Evolutionary conservation across 2,329 filamentous ascomycete genomes (phyloP).

Genomic region (Fusarium caatingaense): DNA sequence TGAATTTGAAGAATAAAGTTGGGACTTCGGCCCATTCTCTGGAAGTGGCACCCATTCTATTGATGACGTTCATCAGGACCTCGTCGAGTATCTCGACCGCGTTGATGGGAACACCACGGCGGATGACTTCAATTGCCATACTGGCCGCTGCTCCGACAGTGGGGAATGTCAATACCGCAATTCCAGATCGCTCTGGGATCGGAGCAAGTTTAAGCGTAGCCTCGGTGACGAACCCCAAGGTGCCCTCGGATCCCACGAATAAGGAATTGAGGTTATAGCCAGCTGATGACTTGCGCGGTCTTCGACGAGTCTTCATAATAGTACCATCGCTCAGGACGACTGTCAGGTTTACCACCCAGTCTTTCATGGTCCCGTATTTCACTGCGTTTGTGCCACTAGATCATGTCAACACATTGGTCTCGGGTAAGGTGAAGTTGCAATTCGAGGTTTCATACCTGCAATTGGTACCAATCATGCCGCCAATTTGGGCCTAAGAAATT

Average conservation of each 20-base stretch:
- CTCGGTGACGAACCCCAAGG: conserved; percentile 83
- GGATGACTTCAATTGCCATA: conserved; percentile 78
- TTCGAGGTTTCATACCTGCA: conserved; percentile 57
- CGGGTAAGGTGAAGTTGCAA: too few species aligned
- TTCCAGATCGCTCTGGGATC: conserved; percentile 78
- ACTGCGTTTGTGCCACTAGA: conserved; percentile 77
- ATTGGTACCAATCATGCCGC: conserved; percentile 85
- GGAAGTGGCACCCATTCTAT: conserved; percentile 75
- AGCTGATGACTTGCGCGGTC: conserved; percentile 82
- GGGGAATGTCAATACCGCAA: conserved; percentile 83
- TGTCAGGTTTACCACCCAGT: conserved; percentile 88
- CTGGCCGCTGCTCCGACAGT: conserved; percentile 79
- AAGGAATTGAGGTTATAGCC: conserved; percentile 85
- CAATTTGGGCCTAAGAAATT: conserved; percentile 71
- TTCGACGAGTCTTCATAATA: conserved; percentile 79
- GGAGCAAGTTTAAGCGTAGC: conserved; percentile 83
- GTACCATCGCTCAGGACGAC: conserved; percentile 83
- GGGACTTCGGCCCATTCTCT: conserved; percentile 78
- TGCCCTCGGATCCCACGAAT: conserved; percentile 86
- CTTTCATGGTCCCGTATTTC: conserved; percentile 86
- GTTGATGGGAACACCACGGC: conserved; percentile 76
- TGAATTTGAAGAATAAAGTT: conserved; percentile 87
- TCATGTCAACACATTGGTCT: not conserved
- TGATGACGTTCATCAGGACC: conserved; percentile 86
- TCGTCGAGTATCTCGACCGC: conserved; percentile 91